Percentiles rank a stretch among this genome's conserved stretches.
Evolutionary conservation across 2,329 filamentous ascomycete genomes (phyloP).

Genomic region (Pseudogymnoascus sp.): DNA sequence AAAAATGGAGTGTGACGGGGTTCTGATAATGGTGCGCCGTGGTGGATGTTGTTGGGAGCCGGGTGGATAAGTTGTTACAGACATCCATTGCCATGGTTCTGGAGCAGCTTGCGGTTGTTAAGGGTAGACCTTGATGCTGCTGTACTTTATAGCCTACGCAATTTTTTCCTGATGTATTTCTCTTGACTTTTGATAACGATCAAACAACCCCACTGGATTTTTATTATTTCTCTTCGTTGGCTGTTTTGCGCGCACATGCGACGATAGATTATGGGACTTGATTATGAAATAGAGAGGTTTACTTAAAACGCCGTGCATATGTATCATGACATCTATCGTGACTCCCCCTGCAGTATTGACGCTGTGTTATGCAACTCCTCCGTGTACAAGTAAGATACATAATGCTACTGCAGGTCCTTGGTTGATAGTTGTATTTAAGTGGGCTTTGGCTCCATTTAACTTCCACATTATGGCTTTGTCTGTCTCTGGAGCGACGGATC

Average conservation of each 20-base stretch:
- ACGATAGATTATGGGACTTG: constrained; percentile 14
- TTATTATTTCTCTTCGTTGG: constrained; percentile 2
- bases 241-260: constrained; percentile 9
- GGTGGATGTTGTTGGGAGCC: constrained; percentile 14
- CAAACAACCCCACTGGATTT: constrained; percentile 1
- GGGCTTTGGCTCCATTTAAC: not conserved
- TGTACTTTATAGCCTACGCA: constrained; percentile 32
- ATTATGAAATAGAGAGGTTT: constrained; percentile 3
- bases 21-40: constrained; percentile 18
- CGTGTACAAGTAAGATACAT: not conserved
- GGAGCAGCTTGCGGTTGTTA: constrained; percentile 27
- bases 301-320: not conserved
- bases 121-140: constrained; percentile 22
- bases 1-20: constrained; percentile 14
- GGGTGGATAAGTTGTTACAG: constrained; percentile 23
- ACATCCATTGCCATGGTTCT: constrained; percentile 28
- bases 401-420: not conserved
- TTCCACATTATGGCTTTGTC: not conserved
- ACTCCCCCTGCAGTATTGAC: not conserved
- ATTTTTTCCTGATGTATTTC: constrained; percentile 28
- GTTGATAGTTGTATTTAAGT: not conserved
- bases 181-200: constrained; percentile 14
- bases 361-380: not conserved
- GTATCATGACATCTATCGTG: constrained; percentile 1
- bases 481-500: not conserved